A percentile compares a stretch with the other conserved stretches of the same genome.
Conservation (phyloP, 1,284 basidiomycete species). For the Ustilago crameri region DNA sequence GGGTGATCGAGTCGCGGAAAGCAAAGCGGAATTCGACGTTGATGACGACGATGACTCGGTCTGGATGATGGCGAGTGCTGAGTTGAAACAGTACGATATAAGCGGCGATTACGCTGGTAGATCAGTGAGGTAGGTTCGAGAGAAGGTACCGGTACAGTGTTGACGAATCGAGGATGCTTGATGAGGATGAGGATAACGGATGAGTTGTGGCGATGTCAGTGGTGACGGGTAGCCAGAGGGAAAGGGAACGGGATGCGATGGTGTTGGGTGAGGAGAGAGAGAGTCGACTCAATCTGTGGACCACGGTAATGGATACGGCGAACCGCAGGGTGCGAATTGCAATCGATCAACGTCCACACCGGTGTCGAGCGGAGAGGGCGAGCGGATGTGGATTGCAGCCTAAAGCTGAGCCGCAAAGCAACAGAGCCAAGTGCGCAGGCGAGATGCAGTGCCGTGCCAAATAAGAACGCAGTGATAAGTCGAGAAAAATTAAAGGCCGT, state of each 20-base stretch:
- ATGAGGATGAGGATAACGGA: constrained; percentile 2
- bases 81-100: background rate
- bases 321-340: background rate
- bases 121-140: background rate
- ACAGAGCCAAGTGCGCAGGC: background rate
- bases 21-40: no score
- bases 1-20: background rate
- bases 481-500: no score
- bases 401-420: background rate
- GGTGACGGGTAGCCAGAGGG: no score
- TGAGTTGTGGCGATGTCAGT: background rate
- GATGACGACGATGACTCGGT: background rate
- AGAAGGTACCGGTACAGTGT: background rate
- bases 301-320: background rate
- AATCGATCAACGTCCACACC: constrained; percentile 15
- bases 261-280: constrained; percentile 29
- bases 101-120: background rate
- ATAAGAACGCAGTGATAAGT: no score
- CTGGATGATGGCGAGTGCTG: background rate
- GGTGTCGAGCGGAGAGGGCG: constrained; percentile 17
- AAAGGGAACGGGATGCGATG: constrained; percentile 4
- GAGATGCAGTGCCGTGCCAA: no score
- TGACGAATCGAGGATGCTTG: background rate
- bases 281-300: constrained; percentile 9
- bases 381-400: constrained; percentile 2